A percentile compares a stretch with the other conserved stretches of the same genome.
Evolutionary conservation across 495 filamentous ascomycete species (phyloP).

Genomic region (Achaetomiella virescens): DNA sequence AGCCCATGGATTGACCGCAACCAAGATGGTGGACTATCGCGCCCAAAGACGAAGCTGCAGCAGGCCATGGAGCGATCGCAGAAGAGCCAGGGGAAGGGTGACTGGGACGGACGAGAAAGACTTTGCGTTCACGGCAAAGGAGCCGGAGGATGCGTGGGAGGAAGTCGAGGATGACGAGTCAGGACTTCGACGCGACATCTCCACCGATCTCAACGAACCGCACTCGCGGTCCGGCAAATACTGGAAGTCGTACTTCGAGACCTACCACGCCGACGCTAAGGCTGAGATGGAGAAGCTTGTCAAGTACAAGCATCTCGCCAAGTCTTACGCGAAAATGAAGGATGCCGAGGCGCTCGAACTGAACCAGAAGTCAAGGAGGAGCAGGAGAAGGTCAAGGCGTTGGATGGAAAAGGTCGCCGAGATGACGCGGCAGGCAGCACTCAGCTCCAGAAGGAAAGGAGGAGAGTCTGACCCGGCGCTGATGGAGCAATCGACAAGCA

Average conservation of each 20-base stretch:
- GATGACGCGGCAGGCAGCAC: slow-evolving; percentile 49
- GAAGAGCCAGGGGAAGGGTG: slow-evolving; percentile 22
- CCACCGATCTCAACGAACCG: slow-evolving; percentile 71
- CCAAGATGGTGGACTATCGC: slow-evolving; percentile 15
- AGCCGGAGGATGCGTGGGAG: slow-evolving; percentile 38
- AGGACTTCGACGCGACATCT: slow-evolving; percentile 51
- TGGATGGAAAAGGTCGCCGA: slow-evolving; percentile 57
- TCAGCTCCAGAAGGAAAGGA: slow-evolving; percentile 31
- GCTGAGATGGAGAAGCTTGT: slow-evolving; percentile 71
- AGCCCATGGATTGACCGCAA: slow-evolving; percentile 50
- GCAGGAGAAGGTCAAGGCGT: slow-evolving; percentile 41
- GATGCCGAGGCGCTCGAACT: slow-evolving; percentile 72
- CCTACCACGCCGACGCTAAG: slow-evolving; percentile 73
- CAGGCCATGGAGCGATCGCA: slow-evolving; percentile 45
- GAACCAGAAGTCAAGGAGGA: slow-evolving; percentile 64
- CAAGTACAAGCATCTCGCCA: slow-evolving; percentile 75
- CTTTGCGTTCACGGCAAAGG: slow-evolving; percentile 22
- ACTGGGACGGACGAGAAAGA: slow-evolving; percentile 14
- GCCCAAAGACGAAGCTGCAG: slow-evolving; percentile 49
- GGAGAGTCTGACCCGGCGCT: slow-evolving; percentile 46
- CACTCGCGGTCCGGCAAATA: slow-evolving; percentile 81
- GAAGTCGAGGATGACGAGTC: slow-evolving; percentile 32
- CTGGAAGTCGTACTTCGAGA: slow-evolving; percentile 88
- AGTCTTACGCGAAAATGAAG: slow-evolving; percentile 84
- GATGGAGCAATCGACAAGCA: slow-evolving; percentile 56